Evolutionary conservation across 345 rosid genomes (phyloP).

Genomic region (Salix udensis): DNA sequence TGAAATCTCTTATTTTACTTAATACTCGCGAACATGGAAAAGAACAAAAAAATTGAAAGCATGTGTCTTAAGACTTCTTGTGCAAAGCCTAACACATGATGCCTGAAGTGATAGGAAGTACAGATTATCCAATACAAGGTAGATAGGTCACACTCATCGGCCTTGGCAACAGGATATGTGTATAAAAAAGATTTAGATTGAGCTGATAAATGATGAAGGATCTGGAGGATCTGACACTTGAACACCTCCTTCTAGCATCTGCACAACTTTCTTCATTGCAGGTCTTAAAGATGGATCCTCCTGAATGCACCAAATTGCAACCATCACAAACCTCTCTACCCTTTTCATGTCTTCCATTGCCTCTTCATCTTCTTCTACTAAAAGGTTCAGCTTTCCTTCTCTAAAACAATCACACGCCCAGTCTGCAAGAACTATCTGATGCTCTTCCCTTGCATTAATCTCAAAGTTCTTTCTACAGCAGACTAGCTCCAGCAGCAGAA

Average conservation of each 20-base stretch:
- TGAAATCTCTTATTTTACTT: too few species aligned
- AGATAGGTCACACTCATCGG: too few species aligned
- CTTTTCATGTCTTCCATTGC: conserved; percentile 8
- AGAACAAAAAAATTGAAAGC: too few species aligned
- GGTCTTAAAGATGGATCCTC: not conserved
- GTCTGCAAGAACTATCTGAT: conserved; percentile 7
- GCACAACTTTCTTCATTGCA: conserved; percentile 7
- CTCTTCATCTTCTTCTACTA: conserved; percentile 21
- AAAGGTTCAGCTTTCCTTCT: conserved; percentile 3
- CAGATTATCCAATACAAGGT: too few species aligned
- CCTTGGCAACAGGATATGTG: too few species aligned
- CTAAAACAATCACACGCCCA: conserved; percentile 16
- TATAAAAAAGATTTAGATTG: too few species aligned
- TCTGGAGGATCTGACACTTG: conserved; percentile 23
- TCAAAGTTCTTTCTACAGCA: conserved; percentile 3
- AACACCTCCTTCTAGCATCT: conserved; percentile 24
- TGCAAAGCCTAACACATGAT: too few species aligned
- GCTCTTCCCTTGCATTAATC: not conserved
- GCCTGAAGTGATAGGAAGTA: too few species aligned
- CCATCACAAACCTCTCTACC: conserved; percentile 6
- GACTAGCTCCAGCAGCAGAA: conserved; percentile 7
- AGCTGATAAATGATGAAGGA: conserved; percentile 11
- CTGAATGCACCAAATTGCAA: conserved; percentile 15
- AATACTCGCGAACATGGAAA: too few species aligned
- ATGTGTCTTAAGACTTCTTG: too few species aligned